Evolutionary conservation across 805 yeast genomes (phyloP), one percentile per base, ranked within the genome.

Genomic region (Candida tammaniensis): DNA sequence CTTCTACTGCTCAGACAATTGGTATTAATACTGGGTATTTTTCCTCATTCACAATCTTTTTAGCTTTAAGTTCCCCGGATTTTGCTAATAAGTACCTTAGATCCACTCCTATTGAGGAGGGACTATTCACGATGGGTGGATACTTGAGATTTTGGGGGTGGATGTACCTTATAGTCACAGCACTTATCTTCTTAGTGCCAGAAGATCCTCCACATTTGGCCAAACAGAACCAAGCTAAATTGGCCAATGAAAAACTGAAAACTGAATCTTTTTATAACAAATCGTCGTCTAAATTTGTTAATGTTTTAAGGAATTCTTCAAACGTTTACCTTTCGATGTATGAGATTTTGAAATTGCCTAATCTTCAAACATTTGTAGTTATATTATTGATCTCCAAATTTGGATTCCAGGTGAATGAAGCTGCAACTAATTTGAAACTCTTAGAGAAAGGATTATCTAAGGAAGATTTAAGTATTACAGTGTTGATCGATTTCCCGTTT

Each of bases 1-100:
- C 98, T 0, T 86, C 96, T 4, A 93, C 98, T 0, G 98, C 98
- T 0, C 98, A 93, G 60, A 93, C 98, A 0, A 78, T 93, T 29
- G 98, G 98, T 0, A 71, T 93, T 42, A 93, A 93, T 61, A 73
- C 91, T 3, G 98, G 98, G 15, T 93, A 91, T 54, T 93, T 93
- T 54, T 60, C 84, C 40, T 82, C 94, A 6, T 93, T 93, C 55
- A 93, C 98, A 0, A 84, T 93, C 3, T 93, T 91, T 44, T 61
- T 93, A 36, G 93, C 97, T 0, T 74, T 93, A 50, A 88, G 86
- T 52, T 88, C 97, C 1, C 85, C 89, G 3, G 96, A 88, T 47
- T 91, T 93, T 55, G 91, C 95, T 30, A 89, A 93, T 58, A 82
- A 78, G 52, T 91, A 87, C 57, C 60, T 91, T 32, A 66, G 98